Evolutionary conservation across 106 monocot genomes (phyloP).

Genomic region (Hemerocallis citrina): DNA sequence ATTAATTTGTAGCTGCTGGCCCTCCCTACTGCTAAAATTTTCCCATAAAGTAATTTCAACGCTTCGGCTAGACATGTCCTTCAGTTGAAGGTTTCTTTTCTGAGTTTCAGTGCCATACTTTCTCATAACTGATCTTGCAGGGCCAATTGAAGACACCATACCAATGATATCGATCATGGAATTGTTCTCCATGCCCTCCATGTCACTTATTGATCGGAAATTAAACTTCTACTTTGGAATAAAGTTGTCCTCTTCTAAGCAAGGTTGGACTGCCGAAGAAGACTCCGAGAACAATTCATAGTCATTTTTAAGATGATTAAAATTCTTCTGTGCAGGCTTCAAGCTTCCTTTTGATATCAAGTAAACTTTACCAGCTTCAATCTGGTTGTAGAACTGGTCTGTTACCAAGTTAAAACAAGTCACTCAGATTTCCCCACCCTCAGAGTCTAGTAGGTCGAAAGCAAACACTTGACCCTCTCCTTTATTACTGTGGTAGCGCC

Average conservation of each 20-base stretch:
- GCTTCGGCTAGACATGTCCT: slow-evolving; percentile 79
- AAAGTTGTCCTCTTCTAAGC: slow-evolving; percentile 59
- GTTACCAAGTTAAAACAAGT: slow-evolving; percentile 64
- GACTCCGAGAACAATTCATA: slow-evolving; percentile 69
- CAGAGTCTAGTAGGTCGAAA: slow-evolving; percentile 72
- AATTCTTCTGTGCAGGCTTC: slow-evolving; percentile 68
- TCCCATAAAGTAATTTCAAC: slow-evolving; percentile 88
- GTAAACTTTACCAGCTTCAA: slow-evolving; percentile 68
- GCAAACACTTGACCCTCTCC: slow-evolving; percentile 75
- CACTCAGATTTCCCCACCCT: slow-evolving; percentile 71
- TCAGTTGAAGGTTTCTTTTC: slow-evolving; percentile 62
- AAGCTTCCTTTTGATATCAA: slow-evolving; percentile 71
- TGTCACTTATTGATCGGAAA: slow-evolving; percentile 59
- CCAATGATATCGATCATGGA: slow-evolving; percentile 69
- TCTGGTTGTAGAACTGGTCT: slow-evolving; percentile 60
- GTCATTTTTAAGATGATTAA: slow-evolving; percentile 77
- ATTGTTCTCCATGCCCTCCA: slow-evolving; percentile 56
- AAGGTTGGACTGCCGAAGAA: slow-evolving; percentile 65
- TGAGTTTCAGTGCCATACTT: slow-evolving; percentile 77
- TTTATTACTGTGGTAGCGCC: slow-evolving; percentile 47
- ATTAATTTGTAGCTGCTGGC: slow-evolving; percentile 56
- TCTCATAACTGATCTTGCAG: slow-evolving; percentile 41
- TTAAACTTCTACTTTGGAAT: slow-evolving; percentile 70
- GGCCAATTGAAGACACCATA: slow-evolving; percentile 56
- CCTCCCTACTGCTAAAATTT: slow-evolving; percentile 57